These are phyloP conservation scores for Tricladium varicosporioides DNA, from an alignment of 2,329 filamentous ascomycete species.

Conservation along the genomic window DNA sequence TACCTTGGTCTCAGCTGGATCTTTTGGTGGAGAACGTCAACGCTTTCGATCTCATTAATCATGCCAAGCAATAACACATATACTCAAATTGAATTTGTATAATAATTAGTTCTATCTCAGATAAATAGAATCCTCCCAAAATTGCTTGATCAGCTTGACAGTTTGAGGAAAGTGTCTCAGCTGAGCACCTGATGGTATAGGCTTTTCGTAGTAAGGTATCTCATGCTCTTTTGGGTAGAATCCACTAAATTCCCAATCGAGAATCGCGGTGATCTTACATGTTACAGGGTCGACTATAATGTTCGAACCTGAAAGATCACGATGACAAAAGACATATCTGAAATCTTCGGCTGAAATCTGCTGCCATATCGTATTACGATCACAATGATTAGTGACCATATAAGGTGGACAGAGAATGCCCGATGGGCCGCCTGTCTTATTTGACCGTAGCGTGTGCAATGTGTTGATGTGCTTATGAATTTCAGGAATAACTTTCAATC, in stretches of 20 bases:
- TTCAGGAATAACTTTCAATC: background rate
- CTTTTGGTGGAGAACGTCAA: too few relatives aligned
- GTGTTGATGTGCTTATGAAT: background rate
- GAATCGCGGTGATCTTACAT: background rate
- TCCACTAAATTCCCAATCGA: conserved; percentile 7
- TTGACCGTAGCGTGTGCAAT: background rate
- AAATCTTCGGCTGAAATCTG: background rate
- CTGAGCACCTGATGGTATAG: conserved; percentile 4
- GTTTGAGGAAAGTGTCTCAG: conserved; percentile 1
- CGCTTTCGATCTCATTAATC: too few relatives aligned
- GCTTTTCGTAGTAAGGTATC: conserved; percentile 9
- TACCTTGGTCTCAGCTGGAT: too few relatives aligned
- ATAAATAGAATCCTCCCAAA: too few relatives aligned
- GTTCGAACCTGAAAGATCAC: conserved; percentile 3
- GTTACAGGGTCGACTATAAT: background rate
- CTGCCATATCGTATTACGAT: background rate
- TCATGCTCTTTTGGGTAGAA: conserved; percentile 7
- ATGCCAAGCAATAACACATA: too few relatives aligned
- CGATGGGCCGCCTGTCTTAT: background rate
- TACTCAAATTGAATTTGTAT: too few relatives aligned
- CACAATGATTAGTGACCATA: background rate
- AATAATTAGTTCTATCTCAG: too few relatives aligned
- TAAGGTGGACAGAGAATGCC: background rate
- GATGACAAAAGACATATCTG: background rate
- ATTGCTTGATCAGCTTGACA: conserved; percentile 2